A percentile compares a stretch with the other conserved stretches of the same genome.
These are phyloP conservation scores for Cyclotella cryptica DNA, from an alignment of 108 stramenopile genomes.

Conservation along the genomic window DNA sequence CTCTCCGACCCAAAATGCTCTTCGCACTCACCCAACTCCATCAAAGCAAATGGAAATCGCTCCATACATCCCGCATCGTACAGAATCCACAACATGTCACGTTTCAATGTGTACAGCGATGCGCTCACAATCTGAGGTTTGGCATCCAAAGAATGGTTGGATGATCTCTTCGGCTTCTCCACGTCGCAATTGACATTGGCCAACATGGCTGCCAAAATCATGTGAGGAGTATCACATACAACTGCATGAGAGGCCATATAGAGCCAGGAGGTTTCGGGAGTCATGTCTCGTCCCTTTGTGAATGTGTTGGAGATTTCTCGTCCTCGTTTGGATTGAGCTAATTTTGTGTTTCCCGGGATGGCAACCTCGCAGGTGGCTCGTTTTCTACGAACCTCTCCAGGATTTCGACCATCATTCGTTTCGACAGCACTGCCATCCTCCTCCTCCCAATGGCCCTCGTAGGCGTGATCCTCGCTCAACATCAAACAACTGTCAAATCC, in stretches of 20 bases:
- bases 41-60: constrained; percentile 61
- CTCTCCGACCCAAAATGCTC: constrained; percentile 53
- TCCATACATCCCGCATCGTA: constrained; percentile 52
- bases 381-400: not conserved
- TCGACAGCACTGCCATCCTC: not conserved
- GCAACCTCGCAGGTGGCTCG: constrained; percentile 71
- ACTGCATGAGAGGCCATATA: constrained; percentile 71
- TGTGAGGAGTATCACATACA: constrained; percentile 48
- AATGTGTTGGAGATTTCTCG: constrained; percentile 60
- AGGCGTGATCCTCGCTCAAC: constrained; percentile 74
- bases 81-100: constrained; percentile 68
- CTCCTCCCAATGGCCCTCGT: constrained; percentile 53
- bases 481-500: constrained; percentile 48
- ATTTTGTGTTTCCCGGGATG: constrained; percentile 67
- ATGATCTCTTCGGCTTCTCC: constrained; percentile 27
- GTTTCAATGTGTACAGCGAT: constrained; percentile 58
- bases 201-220: constrained; percentile 60
- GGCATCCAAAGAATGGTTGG: constrained; percentile 1
- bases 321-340: constrained; percentile 54
- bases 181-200: constrained; percentile 73
- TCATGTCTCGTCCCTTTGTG: constrained; percentile 33
- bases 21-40: constrained; percentile 76
- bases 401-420: not conserved
- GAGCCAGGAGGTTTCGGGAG: constrained; percentile 66
- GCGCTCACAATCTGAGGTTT: constrained; percentile 46